These are phyloP conservation scores for Rubia tinctorum DNA, from an alignment of 305 asterid species.

Conservation along the genomic window DNA sequence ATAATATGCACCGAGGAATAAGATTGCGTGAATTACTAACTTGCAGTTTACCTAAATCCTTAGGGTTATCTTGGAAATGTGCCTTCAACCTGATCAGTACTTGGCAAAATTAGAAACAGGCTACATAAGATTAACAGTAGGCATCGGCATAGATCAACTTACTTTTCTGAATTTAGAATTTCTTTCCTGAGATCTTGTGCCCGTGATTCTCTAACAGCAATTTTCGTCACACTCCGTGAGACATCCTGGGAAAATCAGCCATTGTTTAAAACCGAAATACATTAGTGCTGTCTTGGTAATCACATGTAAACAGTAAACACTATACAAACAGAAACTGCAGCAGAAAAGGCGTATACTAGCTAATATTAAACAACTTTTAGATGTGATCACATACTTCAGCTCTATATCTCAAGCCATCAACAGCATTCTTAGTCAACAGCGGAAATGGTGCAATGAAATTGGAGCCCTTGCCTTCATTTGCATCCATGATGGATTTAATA, in stretches of 20 bases:
- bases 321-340: neutral
- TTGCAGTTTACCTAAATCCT: constrained; percentile 64
- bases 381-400: constrained; percentile 61
- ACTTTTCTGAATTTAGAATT: constrained; percentile 92
- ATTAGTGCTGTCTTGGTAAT: neutral
- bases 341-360: neutral
- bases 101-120: constrained; percentile 1
- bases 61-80: constrained; percentile 92
- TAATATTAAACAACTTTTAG: neutral
- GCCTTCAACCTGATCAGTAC: constrained; percentile 66
- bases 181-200: constrained; percentile 92
- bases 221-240: constrained; percentile 78
- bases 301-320: neutral
- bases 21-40: neutral
- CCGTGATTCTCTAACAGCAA: constrained; percentile 78
- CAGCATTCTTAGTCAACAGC: constrained; percentile 74
- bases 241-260: constrained; percentile 24
- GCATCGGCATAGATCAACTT: constrained; percentile 32
- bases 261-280: constrained; percentile 2
- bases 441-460: constrained; percentile 89
- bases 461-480: constrained; percentile 53
- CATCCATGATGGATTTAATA: constrained; percentile 59
- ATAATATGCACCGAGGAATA: neutral
- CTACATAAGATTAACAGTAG: neutral
- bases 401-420: constrained; percentile 88